Evolutionary conservation across 805 yeast genomes (phyloP).

Genomic region (Dipodascopsis uninucleata): DNA sequence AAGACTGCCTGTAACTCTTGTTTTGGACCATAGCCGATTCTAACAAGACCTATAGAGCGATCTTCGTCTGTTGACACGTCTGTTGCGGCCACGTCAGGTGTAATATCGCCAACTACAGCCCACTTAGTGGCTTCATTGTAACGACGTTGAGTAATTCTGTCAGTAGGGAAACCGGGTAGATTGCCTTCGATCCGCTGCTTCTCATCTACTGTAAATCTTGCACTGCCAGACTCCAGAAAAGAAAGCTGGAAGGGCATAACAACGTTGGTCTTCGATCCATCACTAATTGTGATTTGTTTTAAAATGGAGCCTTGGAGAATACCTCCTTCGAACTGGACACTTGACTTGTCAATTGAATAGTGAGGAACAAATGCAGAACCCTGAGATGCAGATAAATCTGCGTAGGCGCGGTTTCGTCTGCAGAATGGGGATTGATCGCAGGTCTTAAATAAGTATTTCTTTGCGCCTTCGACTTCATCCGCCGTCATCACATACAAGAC

Average conservation of each 20-base stretch:
- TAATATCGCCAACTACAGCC: constrained; percentile 44
- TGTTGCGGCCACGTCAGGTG: constrained; percentile 21
- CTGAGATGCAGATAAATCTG: constrained; percentile 38
- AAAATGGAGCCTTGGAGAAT: constrained; percentile 45
- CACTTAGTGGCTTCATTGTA: constrained; percentile 58
- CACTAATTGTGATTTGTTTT: constrained; percentile 36
- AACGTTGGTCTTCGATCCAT: constrained; percentile 26
- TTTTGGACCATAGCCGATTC: constrained; percentile 40
- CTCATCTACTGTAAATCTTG: constrained; percentile 72
- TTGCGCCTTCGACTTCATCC: too few species aligned
- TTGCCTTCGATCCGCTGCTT: constrained; percentile 37
- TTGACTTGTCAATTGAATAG: constrained; percentile 43
- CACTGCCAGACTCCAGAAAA: constrained; percentile 52
- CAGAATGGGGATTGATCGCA: constrained; percentile 78
- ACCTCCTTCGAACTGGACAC: constrained; percentile 35
- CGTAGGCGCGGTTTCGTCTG: constrained; percentile 63
- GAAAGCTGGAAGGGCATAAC: constrained; percentile 56
- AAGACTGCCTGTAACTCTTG: constrained; percentile 44
- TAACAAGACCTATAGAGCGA: constrained; percentile 5
- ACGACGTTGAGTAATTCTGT: constrained; percentile 45
- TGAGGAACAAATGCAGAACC: constrained; percentile 36
- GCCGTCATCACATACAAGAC: too few species aligned
- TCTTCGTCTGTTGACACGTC: constrained; percentile 13
- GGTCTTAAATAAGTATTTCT: constrained; percentile 52
- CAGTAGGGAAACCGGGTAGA: constrained; percentile 30